Base-by-base conservation (phyloP, 1,284 basidiomycete genomes). In the Coniferiporia sulphurascens region DNA sequence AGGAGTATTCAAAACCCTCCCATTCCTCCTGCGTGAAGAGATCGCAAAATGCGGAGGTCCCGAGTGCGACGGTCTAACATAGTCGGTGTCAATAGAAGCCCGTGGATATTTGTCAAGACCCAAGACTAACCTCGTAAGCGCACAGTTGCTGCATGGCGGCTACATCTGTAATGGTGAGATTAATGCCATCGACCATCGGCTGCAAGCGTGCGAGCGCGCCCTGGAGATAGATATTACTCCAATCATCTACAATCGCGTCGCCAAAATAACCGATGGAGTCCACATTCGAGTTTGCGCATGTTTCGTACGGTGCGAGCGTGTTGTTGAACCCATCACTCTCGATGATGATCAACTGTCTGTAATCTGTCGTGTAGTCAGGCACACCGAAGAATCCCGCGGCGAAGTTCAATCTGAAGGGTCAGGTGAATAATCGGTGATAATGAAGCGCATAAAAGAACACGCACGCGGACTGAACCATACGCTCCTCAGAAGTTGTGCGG, bases 21-120 rank as follows among this genome's bases (percentile, higher is more conserved):
- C 86, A 92, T 55, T 89, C 87, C 0, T 77, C 69, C 9, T 69
- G 53, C 0, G 71, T 71, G 69, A 94, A 93, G 5, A 93, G 63
- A 4, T 69, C 69, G 69, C 93, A 95, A 76, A 89, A 93, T 0
- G 79, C 80, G 65, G 87, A 89, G 54, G 78, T 87, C 0, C 87
- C 87, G 36, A 89, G 78, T 0, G 86, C 78, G 32, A 86, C 83
- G 8, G 85, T 87, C 78, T 27, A 5, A 27, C 27, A 27, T 27
- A 27, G 3, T 27, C 27, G 27, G 27, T 27, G 27, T 27, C 27
- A 27, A 27, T 27, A 27, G 27, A 27, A 27, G 27, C 27, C 5
- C 27, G 27, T 27, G 5, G 5, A 5, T 5, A 27, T 27, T 27
- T 5, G 5, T 2, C 27, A 27, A 27, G 27, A 27, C 27, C 5